phyloP scores from a whole-genome alignment of 148 eudicot species.

The Persicaria tinctoria region DNA sequence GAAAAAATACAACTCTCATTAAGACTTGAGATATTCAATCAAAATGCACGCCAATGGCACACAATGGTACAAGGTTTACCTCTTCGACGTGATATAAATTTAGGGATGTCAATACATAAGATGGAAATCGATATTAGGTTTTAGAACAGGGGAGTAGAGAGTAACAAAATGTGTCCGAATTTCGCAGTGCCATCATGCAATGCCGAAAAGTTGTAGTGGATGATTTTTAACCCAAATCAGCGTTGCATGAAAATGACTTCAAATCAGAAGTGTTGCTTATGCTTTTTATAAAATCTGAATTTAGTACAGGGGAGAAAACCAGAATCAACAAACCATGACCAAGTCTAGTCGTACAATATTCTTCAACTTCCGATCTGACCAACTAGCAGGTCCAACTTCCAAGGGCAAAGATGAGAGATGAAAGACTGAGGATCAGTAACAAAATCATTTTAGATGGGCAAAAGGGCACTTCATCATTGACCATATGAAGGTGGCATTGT shows the following conservation, averaged over 20 bases:
- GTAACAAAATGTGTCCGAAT: no score
- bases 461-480: neutral
- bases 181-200: no score
- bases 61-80: no score
- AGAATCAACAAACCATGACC: neutral
- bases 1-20: no score
- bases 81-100: no score
- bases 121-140: no score
- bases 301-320: neutral
- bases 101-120: no score
- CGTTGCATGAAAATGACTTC: neutral
- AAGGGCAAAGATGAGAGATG: neutral
- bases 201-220: no score
- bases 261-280: neutral
- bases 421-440: neutral
- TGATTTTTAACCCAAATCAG: no score
- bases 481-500: constrained; percentile 7
- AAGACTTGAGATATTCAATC: no score
- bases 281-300: neutral
- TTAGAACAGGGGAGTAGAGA: no score
- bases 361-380: neutral
- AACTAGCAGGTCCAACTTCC: neutral
- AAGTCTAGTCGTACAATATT: neutral
- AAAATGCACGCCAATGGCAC: no score
- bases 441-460: neutral